These are phyloP conservation scores for Salix koriyanagi DNA, from an alignment of 345 rosid species.

Conservation along the genomic window DNA sequence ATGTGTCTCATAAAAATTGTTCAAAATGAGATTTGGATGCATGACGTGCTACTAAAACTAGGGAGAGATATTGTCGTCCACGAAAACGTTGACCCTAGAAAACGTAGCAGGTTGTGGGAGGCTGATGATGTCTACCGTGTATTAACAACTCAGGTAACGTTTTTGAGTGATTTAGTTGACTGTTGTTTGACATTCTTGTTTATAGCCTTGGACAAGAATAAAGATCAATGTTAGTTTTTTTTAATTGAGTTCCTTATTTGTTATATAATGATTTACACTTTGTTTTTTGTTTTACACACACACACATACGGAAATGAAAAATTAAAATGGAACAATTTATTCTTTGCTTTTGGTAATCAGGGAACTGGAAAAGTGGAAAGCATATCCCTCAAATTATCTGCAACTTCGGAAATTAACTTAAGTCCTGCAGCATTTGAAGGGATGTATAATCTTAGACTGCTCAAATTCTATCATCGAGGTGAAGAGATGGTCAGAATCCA, in stretches of 20 bases:
- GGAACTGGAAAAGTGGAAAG: neutral
- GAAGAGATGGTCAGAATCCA: neutral
- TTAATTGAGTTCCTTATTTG: too few relatives aligned
- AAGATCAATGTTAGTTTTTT: too few relatives aligned
- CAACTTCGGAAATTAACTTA: neutral
- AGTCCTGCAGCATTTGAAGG: neutral
- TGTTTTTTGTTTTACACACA: too few relatives aligned
- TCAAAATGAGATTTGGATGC: neutral
- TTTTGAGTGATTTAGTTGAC: too few relatives aligned
- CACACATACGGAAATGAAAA: too few relatives aligned
- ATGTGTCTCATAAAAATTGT: neutral
- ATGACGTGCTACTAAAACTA: slow-evolving; percentile 1
- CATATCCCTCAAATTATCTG: neutral
- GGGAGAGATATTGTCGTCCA: neutral
- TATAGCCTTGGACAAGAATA: too few relatives aligned
- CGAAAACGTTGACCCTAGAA: neutral
- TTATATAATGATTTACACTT: too few relatives aligned
- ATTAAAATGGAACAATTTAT: too few relatives aligned
- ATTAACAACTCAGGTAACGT: too few relatives aligned
- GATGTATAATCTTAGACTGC: neutral
- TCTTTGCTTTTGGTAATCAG: too few relatives aligned
- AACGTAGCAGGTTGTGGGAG: neutral
- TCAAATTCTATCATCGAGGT: neutral
- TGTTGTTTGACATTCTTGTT: too few relatives aligned
- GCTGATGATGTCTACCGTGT: too few relatives aligned